Conservation (phyloP, 2,329 filamentous ascomycete species). For the Didymella pinodella region DNA sequence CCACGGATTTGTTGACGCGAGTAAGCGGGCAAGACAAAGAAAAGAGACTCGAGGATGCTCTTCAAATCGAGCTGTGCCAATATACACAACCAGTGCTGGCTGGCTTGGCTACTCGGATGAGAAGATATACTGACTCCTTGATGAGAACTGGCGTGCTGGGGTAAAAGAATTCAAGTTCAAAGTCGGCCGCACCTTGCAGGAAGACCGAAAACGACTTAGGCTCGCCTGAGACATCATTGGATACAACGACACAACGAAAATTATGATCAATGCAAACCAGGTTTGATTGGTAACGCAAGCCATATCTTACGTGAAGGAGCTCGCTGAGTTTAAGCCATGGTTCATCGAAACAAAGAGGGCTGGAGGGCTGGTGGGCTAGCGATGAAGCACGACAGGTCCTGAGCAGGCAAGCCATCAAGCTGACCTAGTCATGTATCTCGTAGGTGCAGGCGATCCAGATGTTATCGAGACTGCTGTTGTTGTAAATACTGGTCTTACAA, state of each 20-base stretch:
- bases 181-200: conserved; percentile 77
- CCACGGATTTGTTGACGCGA: conserved; percentile 57
- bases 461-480: neutral
- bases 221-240: conserved; percentile 83
- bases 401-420: conserved; percentile 54
- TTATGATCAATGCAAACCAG: conserved; percentile 95
- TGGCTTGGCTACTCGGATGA: conserved; percentile 90
- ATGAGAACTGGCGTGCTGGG: conserved; percentile 76
- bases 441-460: too few relatives aligned
- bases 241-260: conserved; percentile 75
- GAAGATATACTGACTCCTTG: conserved; percentile 78
- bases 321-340: conserved; percentile 85
- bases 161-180: conserved; percentile 92
- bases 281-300: conserved; percentile 90
- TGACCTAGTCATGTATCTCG: neutral
- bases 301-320: conserved; percentile 82
- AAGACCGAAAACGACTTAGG: conserved; percentile 72
- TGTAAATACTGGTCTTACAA: neutral
- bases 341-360: conserved; percentile 84
- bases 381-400: conserved; percentile 78
- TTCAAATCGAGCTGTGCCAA: conserved; percentile 79
- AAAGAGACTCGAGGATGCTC: conserved; percentile 74
- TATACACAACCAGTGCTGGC: conserved; percentile 88
- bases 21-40: conserved; percentile 37
- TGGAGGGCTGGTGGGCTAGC: conserved; percentile 86